Evolutionary conservation across 371 early-diverging fungal species (phyloP).

Genomic region (Mucor plumbeus): DNA sequence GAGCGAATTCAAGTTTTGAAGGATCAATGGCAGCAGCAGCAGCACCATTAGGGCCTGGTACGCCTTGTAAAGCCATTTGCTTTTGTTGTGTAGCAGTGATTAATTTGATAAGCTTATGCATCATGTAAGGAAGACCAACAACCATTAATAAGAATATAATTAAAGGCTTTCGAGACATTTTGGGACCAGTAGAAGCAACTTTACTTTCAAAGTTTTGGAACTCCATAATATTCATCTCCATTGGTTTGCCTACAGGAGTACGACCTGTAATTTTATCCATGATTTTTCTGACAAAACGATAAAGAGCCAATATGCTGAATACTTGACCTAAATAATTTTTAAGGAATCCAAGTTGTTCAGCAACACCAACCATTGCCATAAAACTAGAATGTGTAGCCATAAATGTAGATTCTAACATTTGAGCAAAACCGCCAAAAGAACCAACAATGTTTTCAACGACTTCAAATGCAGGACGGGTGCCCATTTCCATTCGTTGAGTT

Average conservation of each 20-base stretch:
- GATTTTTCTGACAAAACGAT: constrained; percentile 65
- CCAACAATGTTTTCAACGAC: constrained; percentile 91
- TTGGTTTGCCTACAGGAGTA: constrained; percentile 38
- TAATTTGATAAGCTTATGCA: constrained; percentile 86
- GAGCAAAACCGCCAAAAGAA: constrained; percentile 96
- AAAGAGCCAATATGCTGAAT: constrained; percentile 77
- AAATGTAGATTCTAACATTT: constrained; percentile 97
- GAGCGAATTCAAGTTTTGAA: constrained; percentile 84
- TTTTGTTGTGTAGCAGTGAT: constrained; percentile 50
- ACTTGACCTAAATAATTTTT: constrained; percentile 84
- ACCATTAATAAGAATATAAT: constrained; percentile 84
- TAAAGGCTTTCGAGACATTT: constrained; percentile 72
- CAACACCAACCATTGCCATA: constrained; percentile 97
- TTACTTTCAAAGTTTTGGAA: constrained; percentile 68
- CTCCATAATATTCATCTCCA: constrained; percentile 69
- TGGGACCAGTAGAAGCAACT: constrained; percentile 36
- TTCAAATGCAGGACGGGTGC: constrained; percentile 90
- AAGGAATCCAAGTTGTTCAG: constrained; percentile 93
- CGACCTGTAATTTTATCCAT: constrained; percentile 69
- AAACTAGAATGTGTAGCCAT: constrained; percentile 96
- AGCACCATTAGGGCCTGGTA: not conserved
- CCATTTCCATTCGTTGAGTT: constrained; percentile 85
- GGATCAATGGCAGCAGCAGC: constrained; percentile 31
- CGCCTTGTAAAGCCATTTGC: constrained; percentile 24
- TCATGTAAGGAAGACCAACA: constrained; percentile 91